Conservation (phyloP, 495 filamentous ascomycete species). For the Collariella sp. region DNA sequence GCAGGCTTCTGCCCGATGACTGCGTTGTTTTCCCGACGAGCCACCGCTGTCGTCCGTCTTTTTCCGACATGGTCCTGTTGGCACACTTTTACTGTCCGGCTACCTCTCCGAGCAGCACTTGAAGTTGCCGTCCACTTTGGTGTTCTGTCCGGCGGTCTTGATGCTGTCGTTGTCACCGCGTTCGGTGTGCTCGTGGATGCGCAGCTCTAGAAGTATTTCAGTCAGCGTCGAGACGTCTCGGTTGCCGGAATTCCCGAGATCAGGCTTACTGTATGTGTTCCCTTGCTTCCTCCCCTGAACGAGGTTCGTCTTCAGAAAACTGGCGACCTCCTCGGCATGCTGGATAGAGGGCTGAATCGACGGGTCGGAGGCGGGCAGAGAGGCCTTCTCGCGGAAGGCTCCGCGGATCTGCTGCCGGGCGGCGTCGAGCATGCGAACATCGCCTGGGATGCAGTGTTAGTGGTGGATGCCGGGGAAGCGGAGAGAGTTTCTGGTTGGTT, state of each 20-base stretch:
- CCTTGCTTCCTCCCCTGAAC: constrained; percentile 70
- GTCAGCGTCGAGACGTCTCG: neutral
- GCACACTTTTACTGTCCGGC: constrained; percentile 8
- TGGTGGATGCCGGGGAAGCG: neutral
- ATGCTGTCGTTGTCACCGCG: constrained; percentile 85
- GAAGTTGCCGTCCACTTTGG: constrained; percentile 35
- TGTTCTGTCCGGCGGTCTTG: constrained; percentile 45
- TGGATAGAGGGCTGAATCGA: constrained; percentile 47
- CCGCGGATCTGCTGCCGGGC: constrained; percentile 62
- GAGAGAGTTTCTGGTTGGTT: neutral
- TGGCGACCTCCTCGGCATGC: constrained; percentile 76
- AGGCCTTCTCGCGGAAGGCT: constrained; percentile 58
- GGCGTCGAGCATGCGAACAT: constrained; percentile 53
- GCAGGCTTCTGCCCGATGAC: constrained; percentile 15
- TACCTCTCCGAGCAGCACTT: constrained; percentile 36
- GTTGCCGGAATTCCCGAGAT: too few relatives aligned
- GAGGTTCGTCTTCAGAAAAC: constrained; percentile 71
- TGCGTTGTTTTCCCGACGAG: neutral
- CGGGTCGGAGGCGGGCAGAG: constrained; percentile 44
- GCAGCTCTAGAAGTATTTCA: constrained; percentile 49
- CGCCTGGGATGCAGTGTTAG: constrained; percentile 45
- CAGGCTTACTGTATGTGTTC: constrained; percentile 57
- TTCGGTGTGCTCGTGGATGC: constrained; percentile 86
- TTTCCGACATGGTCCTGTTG: constrained; percentile 1
- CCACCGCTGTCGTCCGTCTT: constrained; percentile 1